Base-by-base conservation (phyloP, 805 yeast species). In the Ogataea philodendri region DNA sequence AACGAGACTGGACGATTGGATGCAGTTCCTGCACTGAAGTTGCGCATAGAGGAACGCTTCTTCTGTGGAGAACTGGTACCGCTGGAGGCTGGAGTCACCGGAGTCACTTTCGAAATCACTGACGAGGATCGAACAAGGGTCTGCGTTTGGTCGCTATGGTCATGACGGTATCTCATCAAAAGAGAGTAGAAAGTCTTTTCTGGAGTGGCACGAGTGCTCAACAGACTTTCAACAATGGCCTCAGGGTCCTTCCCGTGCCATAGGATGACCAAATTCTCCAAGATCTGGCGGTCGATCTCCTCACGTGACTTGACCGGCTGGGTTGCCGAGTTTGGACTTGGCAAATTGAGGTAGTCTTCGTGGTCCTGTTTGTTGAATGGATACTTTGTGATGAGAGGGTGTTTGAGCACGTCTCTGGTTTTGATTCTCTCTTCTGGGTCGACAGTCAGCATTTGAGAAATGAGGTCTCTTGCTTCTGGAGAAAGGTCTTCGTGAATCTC, bases 401-500 rank as follows among this genome's bases (percentile, higher is more conserved):
- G 98, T 16, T 60, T 67, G 41, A 86, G 63, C 38, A 93, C 85
- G 31, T 79, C 84, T 39, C 74, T 74, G 41, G 94, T 84, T 24
- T 79, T 72, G 45, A 93, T 88, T 62, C 98, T 75, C 25, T 77
- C 71, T 17, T 62, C 66, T 10, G 98, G 97, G 46, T 88, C 78
- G 5, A 89, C 94, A 15, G 76, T 76, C 39, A 93, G 70, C 84
- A 93, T 93, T 44, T 72, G 70, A 42, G 78, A 63, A 35, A 93
- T 83, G 45, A 93, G 71, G 60, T 93, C 96, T 54, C 78, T 79
- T 5, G 98, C 97, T 48, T 93, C 96, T 19, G 67, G 48, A 3
- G 95, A 82, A 25, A 93, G 66, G 41, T 81, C 79, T 27, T 70
- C 70, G 22, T 96, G 96, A 81, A 90, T 85, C 38, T 74, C 74